These are phyloP conservation scores for Coemansia sp. DNA, from an alignment of 192 early-diverging fungal genomes.

Conservation along the genomic window DNA sequence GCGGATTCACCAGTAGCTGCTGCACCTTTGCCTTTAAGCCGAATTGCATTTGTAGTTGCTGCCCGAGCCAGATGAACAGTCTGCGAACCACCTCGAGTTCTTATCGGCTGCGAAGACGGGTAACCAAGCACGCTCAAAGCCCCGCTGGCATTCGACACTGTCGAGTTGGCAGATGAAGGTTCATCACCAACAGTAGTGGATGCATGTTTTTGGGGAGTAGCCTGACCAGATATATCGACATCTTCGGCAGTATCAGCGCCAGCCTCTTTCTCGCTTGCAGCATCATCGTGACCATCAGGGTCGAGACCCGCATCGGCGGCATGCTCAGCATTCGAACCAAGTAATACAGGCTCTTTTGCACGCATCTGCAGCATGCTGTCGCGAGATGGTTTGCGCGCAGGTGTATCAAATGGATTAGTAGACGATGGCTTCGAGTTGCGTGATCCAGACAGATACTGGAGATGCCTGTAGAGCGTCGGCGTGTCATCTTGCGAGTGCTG, in stretches of 20 bases:
- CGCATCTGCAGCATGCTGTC: too few relatives aligned
- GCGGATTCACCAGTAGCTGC: neutral
- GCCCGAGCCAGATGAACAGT: constrained; percentile 42
- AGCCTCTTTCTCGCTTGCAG: too few relatives aligned
- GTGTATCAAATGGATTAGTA: neutral
- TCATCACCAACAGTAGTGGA: too few relatives aligned
- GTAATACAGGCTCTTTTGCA: too few relatives aligned
- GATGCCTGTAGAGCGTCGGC: constrained; percentile 14
- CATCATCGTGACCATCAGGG: too few relatives aligned
- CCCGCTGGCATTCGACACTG: neutral
- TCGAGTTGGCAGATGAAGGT: too few relatives aligned
- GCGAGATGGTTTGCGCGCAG: neutral
- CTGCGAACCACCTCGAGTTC: constrained; percentile 49
- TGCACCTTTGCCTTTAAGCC: constrained; percentile 34
- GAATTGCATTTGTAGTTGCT: constrained; percentile 49
- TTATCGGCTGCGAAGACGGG: constrained; percentile 14
- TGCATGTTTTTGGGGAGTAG: too few relatives aligned
- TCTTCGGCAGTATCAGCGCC: too few relatives aligned
- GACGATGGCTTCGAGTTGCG: neutral
- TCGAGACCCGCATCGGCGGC: too few relatives aligned
- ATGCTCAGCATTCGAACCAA: too few relatives aligned
- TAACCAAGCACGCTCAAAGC: constrained; percentile 1
- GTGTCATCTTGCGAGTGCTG: constrained; percentile 23
- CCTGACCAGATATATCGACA: too few relatives aligned
- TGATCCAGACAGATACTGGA: constrained; percentile 11